These are phyloP conservation scores for Gonapodya sp. DNA, from an alignment of 192 early-diverging fungal genomes.

Conservation along the genomic window DNA sequence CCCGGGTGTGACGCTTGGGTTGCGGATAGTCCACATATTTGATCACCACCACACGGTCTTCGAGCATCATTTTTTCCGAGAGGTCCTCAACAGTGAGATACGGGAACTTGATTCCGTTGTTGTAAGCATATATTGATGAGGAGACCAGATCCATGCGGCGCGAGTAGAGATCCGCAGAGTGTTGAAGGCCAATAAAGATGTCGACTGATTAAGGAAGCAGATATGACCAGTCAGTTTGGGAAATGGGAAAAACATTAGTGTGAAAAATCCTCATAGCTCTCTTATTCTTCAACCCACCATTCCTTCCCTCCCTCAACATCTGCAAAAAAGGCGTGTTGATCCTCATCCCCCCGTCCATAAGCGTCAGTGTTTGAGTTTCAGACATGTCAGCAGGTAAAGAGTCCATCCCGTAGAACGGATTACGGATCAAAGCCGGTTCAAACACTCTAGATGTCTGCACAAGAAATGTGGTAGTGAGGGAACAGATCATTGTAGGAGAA, in stretches of 20 bases:
- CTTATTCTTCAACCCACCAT: background rate
- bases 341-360: conserved; percentile 4
- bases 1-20: no score
- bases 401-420: background rate
- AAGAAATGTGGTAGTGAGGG: background rate
- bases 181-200: background rate
- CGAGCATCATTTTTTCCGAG: background rate
- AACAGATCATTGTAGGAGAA: no score
- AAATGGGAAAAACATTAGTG: background rate
- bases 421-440: background rate
- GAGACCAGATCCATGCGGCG: background rate
- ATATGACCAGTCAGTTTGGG: background rate
- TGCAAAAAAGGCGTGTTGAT: background rate
- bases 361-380: background rate
- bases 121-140: background rate
- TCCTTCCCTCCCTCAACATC: background rate
- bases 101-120: background rate
- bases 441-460: background rate
- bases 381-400: background rate
- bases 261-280: no score
- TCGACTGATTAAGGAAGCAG: background rate
- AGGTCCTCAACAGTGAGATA: background rate
- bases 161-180: background rate
- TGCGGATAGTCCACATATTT: no score
- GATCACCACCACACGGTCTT: background rate